Percentiles rank a stretch among this genome's conserved stretches.
These are phyloP conservation scores for Uncinocarpus reesii DNA, from an alignment of 2,329 filamentous ascomycete species.

Conservation along the genomic window DNA sequence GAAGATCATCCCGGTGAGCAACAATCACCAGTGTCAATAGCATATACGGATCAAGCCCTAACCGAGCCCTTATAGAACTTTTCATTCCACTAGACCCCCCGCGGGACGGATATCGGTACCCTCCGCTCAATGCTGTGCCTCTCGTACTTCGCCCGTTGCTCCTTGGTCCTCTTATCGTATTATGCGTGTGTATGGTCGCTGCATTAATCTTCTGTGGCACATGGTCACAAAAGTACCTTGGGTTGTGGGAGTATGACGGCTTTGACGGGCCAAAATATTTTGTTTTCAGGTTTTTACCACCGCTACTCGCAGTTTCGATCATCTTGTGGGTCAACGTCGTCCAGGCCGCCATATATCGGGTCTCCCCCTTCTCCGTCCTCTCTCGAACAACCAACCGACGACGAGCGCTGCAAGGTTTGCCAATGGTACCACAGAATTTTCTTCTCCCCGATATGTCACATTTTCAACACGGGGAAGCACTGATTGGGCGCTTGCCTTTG, in stretches of 20 bases:
- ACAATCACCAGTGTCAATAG: not conserved
- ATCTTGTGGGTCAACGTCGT: slow-evolving; percentile 69
- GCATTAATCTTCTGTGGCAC: slow-evolving; percentile 63
- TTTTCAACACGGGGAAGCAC: slow-evolving; percentile 58
- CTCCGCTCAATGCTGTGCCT: slow-evolving; percentile 59
- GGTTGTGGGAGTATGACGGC: slow-evolving; percentile 57
- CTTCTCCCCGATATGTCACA: slow-evolving; percentile 58
- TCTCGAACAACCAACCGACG: slow-evolving; percentile 47
- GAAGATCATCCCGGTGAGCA: not conserved
- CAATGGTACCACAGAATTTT: slow-evolving; percentile 51
- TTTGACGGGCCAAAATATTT: slow-evolving; percentile 71
- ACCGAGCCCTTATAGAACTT: slow-evolving; percentile 28
- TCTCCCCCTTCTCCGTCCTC: slow-evolving; percentile 70
- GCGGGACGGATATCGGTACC: slow-evolving; percentile 36
- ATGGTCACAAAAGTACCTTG: slow-evolving; percentile 53
- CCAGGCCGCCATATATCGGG: slow-evolving; percentile 61
- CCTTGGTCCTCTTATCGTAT: slow-evolving; percentile 49
- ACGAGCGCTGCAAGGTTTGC: slow-evolving; percentile 54
- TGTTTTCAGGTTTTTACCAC: slow-evolving; percentile 74
- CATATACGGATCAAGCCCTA: not conserved
- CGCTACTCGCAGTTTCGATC: slow-evolving; percentile 59
- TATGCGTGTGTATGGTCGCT: slow-evolving; percentile 60
- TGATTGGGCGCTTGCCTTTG: slow-evolving; percentile 57
- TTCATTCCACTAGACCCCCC: slow-evolving; percentile 42
- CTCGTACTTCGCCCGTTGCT: slow-evolving; percentile 57